Evolutionary conservation across 805 yeast species (phyloP), one percentile per base, ranked within the genome.

Genomic region (Ascoidea tarda): DNA sequence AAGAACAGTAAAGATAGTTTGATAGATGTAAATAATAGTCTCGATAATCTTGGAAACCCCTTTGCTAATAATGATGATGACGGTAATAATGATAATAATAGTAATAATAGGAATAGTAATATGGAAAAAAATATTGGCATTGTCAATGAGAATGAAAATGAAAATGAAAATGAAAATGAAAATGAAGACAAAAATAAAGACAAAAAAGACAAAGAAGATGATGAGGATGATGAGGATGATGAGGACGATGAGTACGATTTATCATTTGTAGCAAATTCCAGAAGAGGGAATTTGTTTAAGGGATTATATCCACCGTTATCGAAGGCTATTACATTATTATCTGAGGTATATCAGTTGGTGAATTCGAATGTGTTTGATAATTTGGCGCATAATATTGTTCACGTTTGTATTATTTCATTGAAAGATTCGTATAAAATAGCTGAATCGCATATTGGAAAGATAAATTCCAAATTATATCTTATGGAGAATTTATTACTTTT

Each of bases 351-450:
- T 62, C 95, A 87, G 60, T 70, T 89, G 59, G 77, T 91, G 45
- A 82, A 83, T 58, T 80, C 90, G 1, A 69, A 75, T 10, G 85
- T 88, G 1, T 91, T 90, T 67, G 96, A 88, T 63, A 96, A 87
- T 61, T 68, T 90, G 57, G 96, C 96, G 0, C 96, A 88, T 63
- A 79, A 84, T 53, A 81, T 88, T 51, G 85, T 91, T 4, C 96
- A 87, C 62, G 76, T 84, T 48, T 82, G 93, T 59, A 76, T 88
- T 45, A 60, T 68, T 14, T 78, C 93, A 5, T 66, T 88, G 59
- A 75, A 76, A 52, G 66, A 69, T 14, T 83, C 84, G 10, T 75
- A 75, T 57, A 67, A 71, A 4, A 59, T 77, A 31, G 73, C 79
- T 5, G 59, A 64, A 44, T 59, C 69, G 5, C 67, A 73, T 58